These are phyloP conservation scores for Lipomyces spencermartinsiae DNA, from an alignment of 805 yeast genomes.

Conservation along the genomic window DNA sequence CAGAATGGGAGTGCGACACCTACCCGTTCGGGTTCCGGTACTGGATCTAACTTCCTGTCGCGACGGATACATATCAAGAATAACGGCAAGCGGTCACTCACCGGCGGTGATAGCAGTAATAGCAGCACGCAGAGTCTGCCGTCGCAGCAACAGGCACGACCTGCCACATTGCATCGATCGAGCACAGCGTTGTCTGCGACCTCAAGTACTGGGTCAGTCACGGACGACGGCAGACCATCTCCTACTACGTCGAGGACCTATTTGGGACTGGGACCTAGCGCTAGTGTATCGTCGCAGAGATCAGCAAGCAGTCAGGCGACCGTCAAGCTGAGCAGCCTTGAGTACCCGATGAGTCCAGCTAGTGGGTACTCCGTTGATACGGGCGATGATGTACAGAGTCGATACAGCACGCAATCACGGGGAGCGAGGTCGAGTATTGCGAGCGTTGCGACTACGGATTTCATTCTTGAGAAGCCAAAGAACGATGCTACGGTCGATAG, in stretches of 20 bases:
- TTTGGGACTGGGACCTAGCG: constrained; percentile 5
- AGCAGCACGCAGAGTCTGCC: constrained; percentile 6
- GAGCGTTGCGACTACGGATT: constrained; percentile 41
- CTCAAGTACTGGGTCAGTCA: constrained; percentile 4
- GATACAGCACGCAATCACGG: constrained; percentile 9
- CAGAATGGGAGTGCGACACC: constrained; percentile 13
- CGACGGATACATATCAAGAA: constrained; percentile 15
- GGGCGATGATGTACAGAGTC: constrained; percentile 23
- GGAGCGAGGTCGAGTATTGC: constrained; percentile 10
- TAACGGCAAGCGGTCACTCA: constrained; percentile 16
- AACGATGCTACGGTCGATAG: constrained; percentile 70
- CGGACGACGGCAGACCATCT: constrained; percentile 1
- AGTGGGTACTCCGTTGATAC: constrained; percentile 19
- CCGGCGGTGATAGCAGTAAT: constrained; percentile 4
- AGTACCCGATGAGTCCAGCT: constrained; percentile 9
- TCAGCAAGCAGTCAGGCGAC: constrained; percentile 18
- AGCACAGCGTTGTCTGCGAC: neutral
- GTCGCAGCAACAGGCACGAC: neutral
- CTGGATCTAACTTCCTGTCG: constrained; percentile 19
- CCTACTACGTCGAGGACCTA: neutral
- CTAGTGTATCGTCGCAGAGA: constrained; percentile 14
- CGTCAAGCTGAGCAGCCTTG: constrained; percentile 10
- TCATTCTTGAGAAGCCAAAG: constrained; percentile 68
- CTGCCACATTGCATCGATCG: neutral
- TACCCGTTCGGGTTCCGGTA: constrained; percentile 20